These are phyloP conservation scores for Styphnolobium japonicum DNA, from an alignment of 306 rosid species.

Conservation along the genomic window DNA sequence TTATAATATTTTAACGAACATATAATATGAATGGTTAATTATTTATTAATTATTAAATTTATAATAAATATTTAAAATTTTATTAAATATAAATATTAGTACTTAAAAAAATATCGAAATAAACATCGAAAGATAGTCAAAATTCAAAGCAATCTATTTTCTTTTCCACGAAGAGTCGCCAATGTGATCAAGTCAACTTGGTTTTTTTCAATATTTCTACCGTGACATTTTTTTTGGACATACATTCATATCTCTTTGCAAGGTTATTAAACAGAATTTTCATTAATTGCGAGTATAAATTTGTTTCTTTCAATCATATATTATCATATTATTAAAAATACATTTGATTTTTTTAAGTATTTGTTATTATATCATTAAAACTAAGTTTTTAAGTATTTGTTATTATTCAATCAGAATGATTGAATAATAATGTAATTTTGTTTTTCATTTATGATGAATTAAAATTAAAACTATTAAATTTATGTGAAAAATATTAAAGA, in stretches of 20 bases:
- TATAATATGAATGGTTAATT: too few species aligned
- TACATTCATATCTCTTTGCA: neutral
- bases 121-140: neutral
- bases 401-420: too few species aligned
- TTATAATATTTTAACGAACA: too few species aligned
- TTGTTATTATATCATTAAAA: neutral
- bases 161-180: neutral
- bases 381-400: neutral
- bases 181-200: neutral
- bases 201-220: neutral
- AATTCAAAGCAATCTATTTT: neutral
- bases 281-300: neutral
- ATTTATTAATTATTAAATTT: too few species aligned
- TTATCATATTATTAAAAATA: neutral
- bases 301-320: neutral
- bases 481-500: neutral
- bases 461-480: neutral
- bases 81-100: too few species aligned
- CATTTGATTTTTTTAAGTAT: neutral
- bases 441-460: neutral
- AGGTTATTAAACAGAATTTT: neutral
- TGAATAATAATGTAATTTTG: neutral
- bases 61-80: too few species aligned
- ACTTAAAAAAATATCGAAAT: too few species aligned
- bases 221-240: neutral